These are phyloP conservation scores for Cucumis hystrix DNA, from an alignment of 306 rosid species.

Conservation along the genomic window DNA sequence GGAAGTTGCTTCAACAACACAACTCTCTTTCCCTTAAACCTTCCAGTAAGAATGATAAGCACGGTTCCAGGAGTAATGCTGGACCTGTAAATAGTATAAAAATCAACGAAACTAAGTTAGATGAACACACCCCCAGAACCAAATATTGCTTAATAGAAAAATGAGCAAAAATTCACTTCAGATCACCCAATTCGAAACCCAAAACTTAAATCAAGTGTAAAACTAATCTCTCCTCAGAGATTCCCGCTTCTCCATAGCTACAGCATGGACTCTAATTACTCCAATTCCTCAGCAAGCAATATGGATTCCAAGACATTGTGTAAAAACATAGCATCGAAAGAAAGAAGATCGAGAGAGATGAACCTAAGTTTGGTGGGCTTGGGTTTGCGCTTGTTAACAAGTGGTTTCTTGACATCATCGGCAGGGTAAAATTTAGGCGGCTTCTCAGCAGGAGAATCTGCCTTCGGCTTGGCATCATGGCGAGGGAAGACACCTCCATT, in stretches of 20 bases:
- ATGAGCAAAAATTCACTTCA: background rate
- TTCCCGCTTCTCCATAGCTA: background rate
- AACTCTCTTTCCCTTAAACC: slow-evolving; percentile 67
- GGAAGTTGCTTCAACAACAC: slow-evolving; percentile 67
- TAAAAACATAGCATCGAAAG: background rate
- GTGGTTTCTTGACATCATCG: slow-evolving; percentile 35
- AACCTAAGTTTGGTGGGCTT: slow-evolving; percentile 45
- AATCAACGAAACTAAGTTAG: too few species aligned
- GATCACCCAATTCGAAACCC: background rate
- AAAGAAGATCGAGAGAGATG: background rate
- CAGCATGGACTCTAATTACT: background rate
- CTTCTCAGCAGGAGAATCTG: slow-evolving; percentile 17
- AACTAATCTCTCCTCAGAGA: background rate
- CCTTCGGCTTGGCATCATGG: slow-evolving; percentile 35
- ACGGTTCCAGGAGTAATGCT: slow-evolving; percentile 59
- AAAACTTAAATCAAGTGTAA: background rate
- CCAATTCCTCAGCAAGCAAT: background rate
- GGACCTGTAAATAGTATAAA: slow-evolving; percentile 19
- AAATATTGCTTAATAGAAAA: background rate
- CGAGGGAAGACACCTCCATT: slow-evolving; percentile 49
- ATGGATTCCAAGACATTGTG: background rate
- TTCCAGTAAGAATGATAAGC: slow-evolving; percentile 52
- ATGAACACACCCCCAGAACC: background rate
- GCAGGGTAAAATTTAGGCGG: slow-evolving; percentile 38
- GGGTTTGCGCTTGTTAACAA: slow-evolving; percentile 29